phyloP scores from a whole-genome alignment of 129 eudicot genomes.

The Arctium minus region DNA sequence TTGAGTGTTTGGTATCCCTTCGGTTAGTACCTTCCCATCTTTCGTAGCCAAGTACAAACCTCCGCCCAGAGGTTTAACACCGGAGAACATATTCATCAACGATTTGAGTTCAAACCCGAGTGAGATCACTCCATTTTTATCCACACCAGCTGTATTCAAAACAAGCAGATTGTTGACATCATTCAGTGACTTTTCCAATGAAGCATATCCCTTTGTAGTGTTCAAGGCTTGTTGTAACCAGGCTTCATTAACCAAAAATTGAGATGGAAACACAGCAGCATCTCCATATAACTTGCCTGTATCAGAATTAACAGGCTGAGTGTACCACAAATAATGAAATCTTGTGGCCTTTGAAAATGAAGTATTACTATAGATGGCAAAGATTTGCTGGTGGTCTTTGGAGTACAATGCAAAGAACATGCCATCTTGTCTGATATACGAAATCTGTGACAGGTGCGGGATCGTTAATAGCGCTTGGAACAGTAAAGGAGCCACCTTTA shows the following conservation, averaged over 20 bases:
- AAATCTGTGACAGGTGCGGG: conserved; percentile 48
- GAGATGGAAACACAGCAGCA: conserved; percentile 19
- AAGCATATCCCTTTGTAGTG: conserved; percentile 29
- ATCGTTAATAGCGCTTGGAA: conserved; percentile 51
- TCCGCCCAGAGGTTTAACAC: conserved; percentile 21
- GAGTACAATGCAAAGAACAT: conserved; percentile 44
- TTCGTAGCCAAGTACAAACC: conserved; percentile 40
- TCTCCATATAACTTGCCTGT: conserved; percentile 50
- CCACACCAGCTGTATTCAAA: conserved; percentile 32
- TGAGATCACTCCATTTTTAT: conserved; percentile 42
- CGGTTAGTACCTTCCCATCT: conserved; percentile 32
- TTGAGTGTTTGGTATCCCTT: conserved; percentile 33
- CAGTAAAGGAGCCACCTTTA: conserved; percentile 58
- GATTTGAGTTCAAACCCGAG: conserved; percentile 37
- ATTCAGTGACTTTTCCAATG: conserved; percentile 24
- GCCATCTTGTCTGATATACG: conserved; percentile 54
- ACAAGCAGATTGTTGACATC: conserved; percentile 19
- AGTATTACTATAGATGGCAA: conserved; percentile 51
- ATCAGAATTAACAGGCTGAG: conserved; percentile 37
- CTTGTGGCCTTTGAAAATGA: conserved; percentile 14
- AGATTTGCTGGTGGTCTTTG: conserved; percentile 8
- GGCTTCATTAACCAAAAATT: conserved; percentile 13
- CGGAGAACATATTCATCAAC: conserved; percentile 21
- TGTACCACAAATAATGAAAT: conserved; percentile 26
- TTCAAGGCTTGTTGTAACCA: conserved; percentile 48